A percentile compares a stretch with the other conserved stretches of the same genome.
Evolutionary conservation across 2,329 filamentous ascomycete genomes (phyloP).

Genomic region (Hypocreales sp.): DNA sequence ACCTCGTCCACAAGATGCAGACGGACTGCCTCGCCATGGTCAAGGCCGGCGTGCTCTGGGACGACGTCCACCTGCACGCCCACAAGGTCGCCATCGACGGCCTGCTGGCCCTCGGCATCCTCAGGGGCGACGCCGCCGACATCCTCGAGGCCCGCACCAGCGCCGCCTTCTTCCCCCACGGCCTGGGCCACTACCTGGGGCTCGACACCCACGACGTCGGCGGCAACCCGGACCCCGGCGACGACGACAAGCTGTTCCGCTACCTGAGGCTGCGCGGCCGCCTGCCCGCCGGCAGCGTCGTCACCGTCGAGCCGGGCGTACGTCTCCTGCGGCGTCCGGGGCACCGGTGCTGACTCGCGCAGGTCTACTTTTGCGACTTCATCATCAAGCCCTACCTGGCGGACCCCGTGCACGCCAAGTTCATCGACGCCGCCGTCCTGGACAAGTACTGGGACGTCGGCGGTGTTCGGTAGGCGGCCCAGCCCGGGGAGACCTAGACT

Average conservation of each 20-base stretch:
- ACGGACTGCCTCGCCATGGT: slow-evolving; percentile 57
- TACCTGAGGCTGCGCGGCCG: slow-evolving; percentile 69
- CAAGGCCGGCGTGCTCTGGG: slow-evolving; percentile 62
- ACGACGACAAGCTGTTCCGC: slow-evolving; percentile 70
- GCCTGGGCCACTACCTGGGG: slow-evolving; percentile 78
- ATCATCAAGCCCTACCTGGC: slow-evolving; percentile 71
- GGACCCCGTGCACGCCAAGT: slow-evolving; percentile 56
- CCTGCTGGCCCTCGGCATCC: slow-evolving; percentile 58
- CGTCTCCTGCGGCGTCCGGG: slow-evolving; percentile 22
- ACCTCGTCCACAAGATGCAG: slow-evolving; percentile 80
- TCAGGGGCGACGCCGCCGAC: slow-evolving; percentile 52
- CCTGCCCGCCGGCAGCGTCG: slow-evolving; percentile 64
- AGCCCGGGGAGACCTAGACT: no score
- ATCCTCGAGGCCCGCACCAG: slow-evolving; percentile 69
- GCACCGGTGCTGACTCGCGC: no score
- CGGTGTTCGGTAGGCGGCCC: slow-evolving; percentile 42
- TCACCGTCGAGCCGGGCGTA: slow-evolving; percentile 90
- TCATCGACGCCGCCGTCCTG: slow-evolving; percentile 59
- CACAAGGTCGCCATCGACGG: slow-evolving; percentile 74
- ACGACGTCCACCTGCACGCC: slow-evolving; percentile 65
- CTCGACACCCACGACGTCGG: slow-evolving; percentile 87
- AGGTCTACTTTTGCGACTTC: slow-evolving; percentile 83
- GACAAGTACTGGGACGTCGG: slow-evolving; percentile 72
- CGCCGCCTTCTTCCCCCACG: slow-evolving; percentile 83
- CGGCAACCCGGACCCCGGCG: slow-evolving; percentile 61